These are phyloP conservation scores for Solanum ossicruentum DNA, from an alignment of 257 asterid species.

Conservation along the genomic window DNA sequence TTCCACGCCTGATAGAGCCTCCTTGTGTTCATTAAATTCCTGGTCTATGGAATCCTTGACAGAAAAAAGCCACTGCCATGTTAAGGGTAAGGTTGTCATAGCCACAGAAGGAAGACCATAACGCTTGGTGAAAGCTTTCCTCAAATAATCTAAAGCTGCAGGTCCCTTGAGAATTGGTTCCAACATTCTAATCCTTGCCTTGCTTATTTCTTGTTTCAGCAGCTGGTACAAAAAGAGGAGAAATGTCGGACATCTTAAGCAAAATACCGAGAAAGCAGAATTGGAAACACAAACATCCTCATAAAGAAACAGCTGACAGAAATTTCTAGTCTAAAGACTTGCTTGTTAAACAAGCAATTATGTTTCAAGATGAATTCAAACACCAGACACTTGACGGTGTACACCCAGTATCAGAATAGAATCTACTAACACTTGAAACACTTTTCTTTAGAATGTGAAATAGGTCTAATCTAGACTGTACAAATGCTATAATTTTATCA, in stretches of 20 bases:
- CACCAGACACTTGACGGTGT: neutral
- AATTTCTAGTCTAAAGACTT: neutral
- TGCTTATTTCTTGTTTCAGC: slow-evolving; percentile 81
- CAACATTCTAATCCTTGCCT: slow-evolving; percentile 63
- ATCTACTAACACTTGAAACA: neutral
- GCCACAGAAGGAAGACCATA: slow-evolving; percentile 70
- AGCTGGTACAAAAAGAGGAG: slow-evolving; percentile 26
- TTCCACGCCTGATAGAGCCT: slow-evolving; percentile 19
- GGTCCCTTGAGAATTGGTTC: slow-evolving; percentile 82
- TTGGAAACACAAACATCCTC: neutral
- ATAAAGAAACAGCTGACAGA: neutral
- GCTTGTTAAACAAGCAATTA: neutral
- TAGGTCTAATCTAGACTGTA: neutral
- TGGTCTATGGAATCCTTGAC: slow-evolving; percentile 33
- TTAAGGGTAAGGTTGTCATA: slow-evolving; percentile 39
- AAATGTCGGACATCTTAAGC: neutral
- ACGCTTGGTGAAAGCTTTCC: slow-evolving; percentile 52
- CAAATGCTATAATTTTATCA: neutral
- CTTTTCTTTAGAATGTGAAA: neutral
- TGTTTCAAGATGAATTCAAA: neutral
- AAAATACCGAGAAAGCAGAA: neutral
- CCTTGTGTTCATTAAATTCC: slow-evolving; percentile 64
- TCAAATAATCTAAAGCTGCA: slow-evolving; percentile 61
- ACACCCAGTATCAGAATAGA: neutral
- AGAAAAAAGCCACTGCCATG: slow-evolving; percentile 51